Conservation (phyloP, 805 yeast species). For the Torulaspora delbrueckii region DNA sequence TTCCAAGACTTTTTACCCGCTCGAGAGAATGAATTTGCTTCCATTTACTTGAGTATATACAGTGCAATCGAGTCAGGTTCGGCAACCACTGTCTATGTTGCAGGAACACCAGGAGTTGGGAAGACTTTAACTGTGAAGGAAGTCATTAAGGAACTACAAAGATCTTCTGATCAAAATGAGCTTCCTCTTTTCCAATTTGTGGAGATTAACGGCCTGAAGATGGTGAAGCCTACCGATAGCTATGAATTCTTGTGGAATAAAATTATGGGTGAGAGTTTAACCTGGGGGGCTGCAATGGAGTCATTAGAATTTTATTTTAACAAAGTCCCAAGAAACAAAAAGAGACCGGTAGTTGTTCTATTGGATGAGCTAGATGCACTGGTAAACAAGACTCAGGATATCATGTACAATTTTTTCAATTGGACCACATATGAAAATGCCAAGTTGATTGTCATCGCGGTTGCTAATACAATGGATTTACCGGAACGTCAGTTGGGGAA, state of each 20-base stretch:
- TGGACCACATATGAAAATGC: constrained; percentile 90
- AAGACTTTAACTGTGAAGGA: constrained; percentile 91
- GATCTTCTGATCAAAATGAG: constrained; percentile 37
- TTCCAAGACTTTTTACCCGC: constrained; percentile 64
- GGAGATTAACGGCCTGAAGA: constrained; percentile 88
- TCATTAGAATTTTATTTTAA: constrained; percentile 68
- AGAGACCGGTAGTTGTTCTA: constrained; percentile 58
- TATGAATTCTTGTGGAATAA: constrained; percentile 81
- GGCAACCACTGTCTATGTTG: constrained; percentile 82
- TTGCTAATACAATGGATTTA: constrained; percentile 95
- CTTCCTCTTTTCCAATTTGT: constrained; percentile 58
- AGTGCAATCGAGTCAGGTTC: constrained; percentile 62
- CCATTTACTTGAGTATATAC: constrained; percentile 63
- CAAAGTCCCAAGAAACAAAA: constrained; percentile 33
- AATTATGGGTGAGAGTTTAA: constrained; percentile 53
- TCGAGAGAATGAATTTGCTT: constrained; percentile 75
- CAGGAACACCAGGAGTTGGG: constrained; percentile 98
- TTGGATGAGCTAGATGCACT: constrained; percentile 93
- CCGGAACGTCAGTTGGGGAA: constrained; percentile 86
- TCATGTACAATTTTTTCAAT: constrained; percentile 92
- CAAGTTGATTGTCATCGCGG: constrained; percentile 79
- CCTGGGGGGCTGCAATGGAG: constrained; percentile 60
- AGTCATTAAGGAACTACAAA: constrained; percentile 64
- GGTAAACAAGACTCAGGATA: constrained; percentile 69
- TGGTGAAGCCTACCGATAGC: constrained; percentile 72